phyloP scores from a whole-genome alignment of 352 stramenopile species.

The Phytophthora parvispora region DNA sequence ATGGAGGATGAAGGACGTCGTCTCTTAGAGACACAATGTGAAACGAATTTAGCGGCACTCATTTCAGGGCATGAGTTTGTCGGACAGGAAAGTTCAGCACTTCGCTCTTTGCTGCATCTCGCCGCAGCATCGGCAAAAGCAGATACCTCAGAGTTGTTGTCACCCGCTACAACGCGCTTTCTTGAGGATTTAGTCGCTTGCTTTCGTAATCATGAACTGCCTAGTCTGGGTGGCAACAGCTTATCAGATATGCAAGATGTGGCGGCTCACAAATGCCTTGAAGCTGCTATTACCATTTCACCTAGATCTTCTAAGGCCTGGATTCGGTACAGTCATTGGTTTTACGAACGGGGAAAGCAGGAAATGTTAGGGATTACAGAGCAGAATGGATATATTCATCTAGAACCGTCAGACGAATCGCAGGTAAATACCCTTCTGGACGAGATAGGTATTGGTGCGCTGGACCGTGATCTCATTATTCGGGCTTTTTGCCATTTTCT shows the following conservation, averaged over 20 bases:
- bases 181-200: neutral
- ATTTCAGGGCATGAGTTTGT: neutral
- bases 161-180: constrained; percentile 16
- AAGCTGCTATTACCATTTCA: constrained; percentile 44
- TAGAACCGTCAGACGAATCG: constrained; percentile 54
- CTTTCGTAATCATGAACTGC: neutral
- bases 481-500: constrained; percentile 61
- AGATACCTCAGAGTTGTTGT: constrained; percentile 24
- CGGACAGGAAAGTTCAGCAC: constrained; percentile 9
- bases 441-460: constrained; percentile 39
- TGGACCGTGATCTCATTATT: constrained; percentile 45
- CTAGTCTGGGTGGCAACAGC: neutral
- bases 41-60: constrained; percentile 22
- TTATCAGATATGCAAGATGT: constrained; percentile 10
- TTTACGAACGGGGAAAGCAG: constrained; percentile 60
- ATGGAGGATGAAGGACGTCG: constrained; percentile 37
- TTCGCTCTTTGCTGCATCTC: constrained; percentile 45
- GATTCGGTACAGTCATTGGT: constrained; percentile 80
- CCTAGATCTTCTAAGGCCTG: constrained; percentile 58
- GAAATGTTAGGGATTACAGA: constrained; percentile 50
- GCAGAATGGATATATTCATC: constrained; percentile 63
- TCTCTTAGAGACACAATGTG: constrained; percentile 40
- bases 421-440: constrained; percentile 52
- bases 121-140: constrained; percentile 22
- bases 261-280: constrained; percentile 37